Percentiles rank a stretch among this genome's conserved stretches.
Evolutionary conservation across 106 monocot genomes (phyloP).

Genomic region (Allium sativum): DNA sequence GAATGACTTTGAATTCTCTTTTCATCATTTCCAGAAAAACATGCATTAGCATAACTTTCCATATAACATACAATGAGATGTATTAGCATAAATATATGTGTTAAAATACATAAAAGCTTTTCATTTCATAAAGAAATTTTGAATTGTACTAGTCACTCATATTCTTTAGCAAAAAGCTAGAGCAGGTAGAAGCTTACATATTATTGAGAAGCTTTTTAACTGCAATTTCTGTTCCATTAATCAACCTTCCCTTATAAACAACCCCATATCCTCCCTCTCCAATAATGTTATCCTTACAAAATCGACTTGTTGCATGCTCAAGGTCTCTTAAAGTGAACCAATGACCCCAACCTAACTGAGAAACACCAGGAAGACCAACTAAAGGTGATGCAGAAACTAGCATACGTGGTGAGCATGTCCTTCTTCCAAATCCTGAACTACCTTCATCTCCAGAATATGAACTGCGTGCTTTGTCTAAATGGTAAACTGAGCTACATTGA

Average conservation of each 20-base stretch:
- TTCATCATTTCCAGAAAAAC: too few species aligned
- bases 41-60: too few species aligned
- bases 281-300: conserved; percentile 21
- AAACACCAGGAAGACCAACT: conserved; percentile 66
- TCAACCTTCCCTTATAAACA: conserved; percentile 19
- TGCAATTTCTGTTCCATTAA: conserved; percentile 17
- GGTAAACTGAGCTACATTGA: conserved; percentile 64
- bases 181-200: conserved; percentile 13
- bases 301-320: conserved; percentile 19
- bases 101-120: too few species aligned
- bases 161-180: too few species aligned
- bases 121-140: too few species aligned
- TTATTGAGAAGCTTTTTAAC: conserved; percentile 26
- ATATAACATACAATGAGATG: too few species aligned
- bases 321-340: conserved; percentile 59
- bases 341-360: conserved; percentile 87
- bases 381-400: conserved; percentile 50
- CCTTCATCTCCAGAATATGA: conserved; percentile 67
- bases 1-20: too few species aligned
- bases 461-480: conserved; percentile 41
- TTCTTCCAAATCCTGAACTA: conserved; percentile 22
- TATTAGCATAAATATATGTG: too few species aligned
- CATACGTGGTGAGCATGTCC: conserved; percentile 15
- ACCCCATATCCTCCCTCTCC: conserved; percentile 32
- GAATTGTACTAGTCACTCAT: too few species aligned